phyloP scores from a whole-genome alignment of 805 yeast species.

The Sugiyamaella valdiviana region DNA sequence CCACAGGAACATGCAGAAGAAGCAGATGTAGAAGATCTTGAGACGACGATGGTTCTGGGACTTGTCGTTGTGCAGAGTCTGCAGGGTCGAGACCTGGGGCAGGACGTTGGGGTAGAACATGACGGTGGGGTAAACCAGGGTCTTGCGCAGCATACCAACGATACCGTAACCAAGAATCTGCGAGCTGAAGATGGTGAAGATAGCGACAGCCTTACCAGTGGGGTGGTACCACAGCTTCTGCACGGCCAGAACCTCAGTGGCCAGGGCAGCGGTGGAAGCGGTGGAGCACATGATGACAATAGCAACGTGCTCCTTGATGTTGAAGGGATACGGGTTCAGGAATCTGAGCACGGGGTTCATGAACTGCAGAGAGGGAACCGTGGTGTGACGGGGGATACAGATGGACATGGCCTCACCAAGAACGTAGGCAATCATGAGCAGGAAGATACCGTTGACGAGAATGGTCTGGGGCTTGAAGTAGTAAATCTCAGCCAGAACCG shows the following conservation, averaged over 20 bases:
- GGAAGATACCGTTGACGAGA: slow-evolving; percentile 31
- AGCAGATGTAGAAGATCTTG: slow-evolving; percentile 21
- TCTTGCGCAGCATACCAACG: slow-evolving; percentile 55
- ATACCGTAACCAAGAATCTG: slow-evolving; percentile 63
- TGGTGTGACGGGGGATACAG: slow-evolving; percentile 25
- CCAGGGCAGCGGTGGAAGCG: slow-evolving; percentile 40
- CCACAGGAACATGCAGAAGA: slow-evolving; percentile 24
- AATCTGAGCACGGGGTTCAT: slow-evolving; percentile 16
- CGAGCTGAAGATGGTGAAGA: slow-evolving; percentile 35
- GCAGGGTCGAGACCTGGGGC: slow-evolving; percentile 52
- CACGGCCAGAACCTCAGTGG: slow-evolving; percentile 33
- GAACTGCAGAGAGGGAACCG: slow-evolving; percentile 14
- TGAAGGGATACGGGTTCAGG: slow-evolving; percentile 42
- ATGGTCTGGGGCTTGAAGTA: slow-evolving; percentile 36
- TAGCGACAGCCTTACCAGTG: slow-evolving; percentile 27
- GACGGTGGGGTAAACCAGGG: slow-evolving; percentile 54
- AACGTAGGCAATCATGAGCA: slow-evolving; percentile 31
- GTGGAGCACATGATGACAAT: slow-evolving; percentile 36
- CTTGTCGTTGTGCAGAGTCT: slow-evolving; percentile 37
- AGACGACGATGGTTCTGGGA: slow-evolving; percentile 21
- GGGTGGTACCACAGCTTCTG: slow-evolving; percentile 31
- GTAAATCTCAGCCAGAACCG: slow-evolving; percentile 33
- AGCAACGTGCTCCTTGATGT: slow-evolving; percentile 40
- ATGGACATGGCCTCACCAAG: slow-evolving; percentile 29
- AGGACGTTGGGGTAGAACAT: slow-evolving; percentile 61